phyloP scores from a whole-genome alignment of 2,329 filamentous ascomycete species.

The Huntiella savannae region DNA sequence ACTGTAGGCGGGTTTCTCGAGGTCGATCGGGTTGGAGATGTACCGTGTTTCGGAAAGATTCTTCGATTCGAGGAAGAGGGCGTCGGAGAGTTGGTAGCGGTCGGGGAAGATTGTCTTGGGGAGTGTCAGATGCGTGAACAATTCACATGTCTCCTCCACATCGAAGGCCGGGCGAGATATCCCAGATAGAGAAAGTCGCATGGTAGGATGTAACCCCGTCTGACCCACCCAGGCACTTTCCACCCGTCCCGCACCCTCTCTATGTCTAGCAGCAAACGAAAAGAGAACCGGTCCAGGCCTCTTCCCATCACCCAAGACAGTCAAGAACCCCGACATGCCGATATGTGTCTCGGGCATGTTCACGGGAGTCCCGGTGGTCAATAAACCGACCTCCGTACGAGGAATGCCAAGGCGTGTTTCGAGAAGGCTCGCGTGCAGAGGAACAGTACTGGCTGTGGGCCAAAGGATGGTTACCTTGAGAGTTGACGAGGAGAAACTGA shows the following conservation, averaged over 20 bases:
- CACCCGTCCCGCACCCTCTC: constrained; percentile 29
- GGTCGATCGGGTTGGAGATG: constrained; percentile 59
- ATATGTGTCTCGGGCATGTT: constrained; percentile 51
- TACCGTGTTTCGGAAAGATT: constrained; percentile 52
- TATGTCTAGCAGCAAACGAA: constrained; percentile 64
- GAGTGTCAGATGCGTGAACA: constrained; percentile 67
- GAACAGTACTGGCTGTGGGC: too few species aligned
- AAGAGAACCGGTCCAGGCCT: constrained; percentile 62
- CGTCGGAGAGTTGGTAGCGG: constrained; percentile 63
- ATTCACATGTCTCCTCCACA: constrained; percentile 39
- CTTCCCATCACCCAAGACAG: constrained; percentile 55
- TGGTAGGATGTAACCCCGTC: constrained; percentile 65
- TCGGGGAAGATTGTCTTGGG: constrained; percentile 71
- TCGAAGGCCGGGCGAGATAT: constrained; percentile 27
- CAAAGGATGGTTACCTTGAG: too few species aligned
- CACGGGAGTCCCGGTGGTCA: constrained; percentile 43
- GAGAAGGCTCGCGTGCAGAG: too few species aligned
- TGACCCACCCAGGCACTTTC: constrained; percentile 47
- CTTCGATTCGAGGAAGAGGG: constrained; percentile 62
- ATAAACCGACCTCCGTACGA: constrained; percentile 62
- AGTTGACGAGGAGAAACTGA: too few species aligned
- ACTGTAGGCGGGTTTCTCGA: constrained; percentile 77
- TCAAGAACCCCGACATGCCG: constrained; percentile 58
- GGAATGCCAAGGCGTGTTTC: constrained; percentile 16
- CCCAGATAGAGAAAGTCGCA: constrained; percentile 46